Conservation (phyloP, 2,329 filamentous ascomycete species). For the Acephala macrosclerotiorum region DNA sequence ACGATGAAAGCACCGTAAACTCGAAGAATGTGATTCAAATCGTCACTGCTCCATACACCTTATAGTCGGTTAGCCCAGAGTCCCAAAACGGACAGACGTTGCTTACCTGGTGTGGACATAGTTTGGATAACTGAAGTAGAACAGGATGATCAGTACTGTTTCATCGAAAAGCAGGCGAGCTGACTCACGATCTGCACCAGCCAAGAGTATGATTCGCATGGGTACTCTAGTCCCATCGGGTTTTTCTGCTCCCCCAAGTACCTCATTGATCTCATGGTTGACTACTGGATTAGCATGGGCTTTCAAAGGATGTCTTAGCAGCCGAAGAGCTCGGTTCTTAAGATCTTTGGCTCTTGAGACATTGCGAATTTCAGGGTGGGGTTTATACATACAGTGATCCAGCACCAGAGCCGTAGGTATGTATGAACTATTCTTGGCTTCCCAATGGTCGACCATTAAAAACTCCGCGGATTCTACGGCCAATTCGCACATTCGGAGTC, state of each 20-base stretch:
- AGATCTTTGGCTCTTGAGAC: too few relatives aligned
- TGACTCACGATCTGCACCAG: slow-evolving; percentile 77
- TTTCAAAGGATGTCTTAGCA: too few relatives aligned
- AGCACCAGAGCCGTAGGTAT: slow-evolving; percentile 88
- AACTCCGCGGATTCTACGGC: slow-evolving; percentile 79
- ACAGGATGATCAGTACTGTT: not conserved
- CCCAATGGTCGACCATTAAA: slow-evolving; percentile 87
- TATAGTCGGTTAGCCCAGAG: slow-evolving; percentile 45
- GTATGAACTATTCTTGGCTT: slow-evolving; percentile 85
- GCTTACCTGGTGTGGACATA: slow-evolving; percentile 61
- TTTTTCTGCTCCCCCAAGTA: slow-evolving; percentile 75
- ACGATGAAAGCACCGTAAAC: slow-evolving; percentile 85
- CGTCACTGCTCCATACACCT: slow-evolving; percentile 82
- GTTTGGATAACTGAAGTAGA: slow-evolving; percentile 67
- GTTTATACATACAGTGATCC: slow-evolving; percentile 66
- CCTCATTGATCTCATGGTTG: slow-evolving; percentile 84
- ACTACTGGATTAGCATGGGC: slow-evolving; percentile 46
- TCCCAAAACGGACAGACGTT: not conserved
- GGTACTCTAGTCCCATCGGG: slow-evolving; percentile 70
- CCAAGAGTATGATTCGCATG: slow-evolving; percentile 78
- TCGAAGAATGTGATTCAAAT: slow-evolving; percentile 87
- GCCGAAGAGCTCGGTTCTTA: too few relatives aligned
- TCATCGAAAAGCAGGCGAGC: slow-evolving; percentile 62
- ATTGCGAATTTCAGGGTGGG: too few relatives aligned
- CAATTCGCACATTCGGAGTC: slow-evolving; percentile 78